A percentile compares a stretch with the other conserved stretches of the same genome.
Evolutionary conservation across 139 green algal species (phyloP).

Genomic region (Dunaliella sp.): DNA sequence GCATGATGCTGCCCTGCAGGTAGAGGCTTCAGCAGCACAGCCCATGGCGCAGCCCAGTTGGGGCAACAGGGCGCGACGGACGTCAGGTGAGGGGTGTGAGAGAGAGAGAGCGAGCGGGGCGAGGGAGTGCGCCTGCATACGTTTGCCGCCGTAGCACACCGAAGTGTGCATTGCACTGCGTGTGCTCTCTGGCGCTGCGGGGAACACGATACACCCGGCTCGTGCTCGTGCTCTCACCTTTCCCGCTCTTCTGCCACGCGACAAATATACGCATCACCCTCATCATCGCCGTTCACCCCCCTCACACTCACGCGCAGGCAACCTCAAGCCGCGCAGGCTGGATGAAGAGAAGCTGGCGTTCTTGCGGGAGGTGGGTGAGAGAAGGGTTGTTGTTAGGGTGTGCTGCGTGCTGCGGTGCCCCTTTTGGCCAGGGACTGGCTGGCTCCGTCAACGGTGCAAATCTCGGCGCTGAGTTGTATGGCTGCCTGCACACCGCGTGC

Average conservation of each 20-base stretch:
- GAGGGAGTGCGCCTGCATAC: neutral
- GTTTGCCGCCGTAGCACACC: neutral
- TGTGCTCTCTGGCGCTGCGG: too few species aligned
- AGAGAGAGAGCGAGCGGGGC: neutral
- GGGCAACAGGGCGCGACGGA: neutral
- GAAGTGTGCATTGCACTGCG: neutral
- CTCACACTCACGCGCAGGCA: neutral
- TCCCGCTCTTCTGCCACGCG: neutral
- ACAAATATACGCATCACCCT: neutral
- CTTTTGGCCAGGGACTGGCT: too few species aligned
- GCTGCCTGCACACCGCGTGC: too few species aligned
- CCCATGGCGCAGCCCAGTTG: neutral
- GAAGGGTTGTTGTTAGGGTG: too few species aligned
- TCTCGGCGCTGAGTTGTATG: too few species aligned
- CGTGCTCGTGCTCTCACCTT: neutral
- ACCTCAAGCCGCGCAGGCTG: neutral
- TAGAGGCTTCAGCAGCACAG: too few species aligned
- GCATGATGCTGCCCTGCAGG: too few species aligned
- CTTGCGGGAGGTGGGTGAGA: neutral
- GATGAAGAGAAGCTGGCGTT: neutral
- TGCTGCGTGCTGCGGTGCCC: too few species aligned
- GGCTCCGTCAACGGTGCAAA: too few species aligned
- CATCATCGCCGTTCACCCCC: neutral
- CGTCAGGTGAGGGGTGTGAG: neutral
- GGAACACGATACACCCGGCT: neutral